These are phyloP conservation scores for Tetrahymena malaccensis DNA, from an alignment of 73 alveolate species.

Conservation along the genomic window DNA sequence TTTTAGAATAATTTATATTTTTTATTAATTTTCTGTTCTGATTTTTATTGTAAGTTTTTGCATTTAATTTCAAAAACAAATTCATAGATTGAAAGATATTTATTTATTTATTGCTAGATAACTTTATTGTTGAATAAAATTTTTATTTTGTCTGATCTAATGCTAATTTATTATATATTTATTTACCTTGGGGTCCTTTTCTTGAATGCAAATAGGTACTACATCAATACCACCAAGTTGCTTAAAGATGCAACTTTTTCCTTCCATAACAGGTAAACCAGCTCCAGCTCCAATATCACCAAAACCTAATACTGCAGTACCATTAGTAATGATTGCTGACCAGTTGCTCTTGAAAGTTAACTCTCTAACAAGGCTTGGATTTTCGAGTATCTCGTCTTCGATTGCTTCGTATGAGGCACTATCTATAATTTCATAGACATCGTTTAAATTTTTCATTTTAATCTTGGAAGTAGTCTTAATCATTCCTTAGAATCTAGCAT, in stretches of 20 bases:
- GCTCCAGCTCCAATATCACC: conserved; percentile 82
- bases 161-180: background rate
- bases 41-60: too few species aligned
- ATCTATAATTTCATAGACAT: conserved; percentile 27
- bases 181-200: conserved; percentile 46
- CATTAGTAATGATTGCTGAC: conserved; percentile 65
- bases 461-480: conserved; percentile 46
- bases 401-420: conserved; percentile 43
- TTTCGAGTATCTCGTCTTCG: conserved; percentile 27
- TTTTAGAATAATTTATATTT: too few species aligned
- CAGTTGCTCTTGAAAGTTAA: conserved; percentile 56
- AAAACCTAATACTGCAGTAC: conserved; percentile 74
- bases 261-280: conserved; percentile 85
- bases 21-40: too few species aligned
- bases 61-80: background rate
- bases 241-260: conserved; percentile 70
- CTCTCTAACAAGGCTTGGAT: conserved; percentile 43
- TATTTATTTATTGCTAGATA: too few species aligned
- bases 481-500: conserved; percentile 53
- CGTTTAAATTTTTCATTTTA: conserved; percentile 32
- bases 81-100: background rate
- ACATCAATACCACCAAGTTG: conserved; percentile 63
- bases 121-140: background rate
- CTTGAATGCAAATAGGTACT: conserved; percentile 58
- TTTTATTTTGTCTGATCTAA: background rate